A percentile compares a stretch with the other conserved stretches of the same genome.
Conservation (phyloP, 257 asterid genomes). For the Solanum boliviense region DNA sequence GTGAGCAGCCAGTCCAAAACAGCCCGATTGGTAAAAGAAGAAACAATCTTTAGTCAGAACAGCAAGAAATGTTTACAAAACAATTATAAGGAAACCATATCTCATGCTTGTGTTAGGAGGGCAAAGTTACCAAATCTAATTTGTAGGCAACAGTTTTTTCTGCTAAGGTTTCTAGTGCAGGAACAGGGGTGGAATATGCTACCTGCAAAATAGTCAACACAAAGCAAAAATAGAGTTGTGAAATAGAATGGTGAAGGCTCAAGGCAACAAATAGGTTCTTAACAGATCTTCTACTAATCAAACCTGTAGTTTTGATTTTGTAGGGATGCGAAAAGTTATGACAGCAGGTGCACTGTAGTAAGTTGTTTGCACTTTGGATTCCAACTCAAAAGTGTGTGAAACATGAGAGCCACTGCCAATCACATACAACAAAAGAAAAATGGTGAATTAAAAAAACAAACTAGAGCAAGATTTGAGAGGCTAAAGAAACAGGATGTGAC, state of each 20-base stretch:
- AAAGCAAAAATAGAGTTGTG: not conserved
- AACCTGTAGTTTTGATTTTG: conserved; percentile 46
- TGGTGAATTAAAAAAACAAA: not conserved
- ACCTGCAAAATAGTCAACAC: conserved; percentile 26
- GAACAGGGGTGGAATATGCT: conserved; percentile 56
- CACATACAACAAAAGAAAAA: not conserved
- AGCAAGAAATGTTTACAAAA: not conserved
- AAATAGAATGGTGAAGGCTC: not conserved
- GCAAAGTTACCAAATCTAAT: conserved; percentile 28
- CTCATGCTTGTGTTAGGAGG: not conserved
- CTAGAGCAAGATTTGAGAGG: not conserved
- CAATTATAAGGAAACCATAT: not conserved
- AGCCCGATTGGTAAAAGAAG: conserved; percentile 9
- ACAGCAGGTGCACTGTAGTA: conserved; percentile 53
- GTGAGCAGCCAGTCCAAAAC: not conserved
- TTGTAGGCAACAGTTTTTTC: conserved; percentile 18
- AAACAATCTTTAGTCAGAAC: conserved; percentile 15
- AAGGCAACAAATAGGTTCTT: not conserved
- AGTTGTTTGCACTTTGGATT: conserved; percentile 40
- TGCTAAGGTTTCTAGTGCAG: conserved; percentile 36
- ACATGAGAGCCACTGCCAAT: conserved; percentile 47
- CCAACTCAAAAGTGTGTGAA: conserved; percentile 60
- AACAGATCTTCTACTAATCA: not conserved
- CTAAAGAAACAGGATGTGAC: not conserved
- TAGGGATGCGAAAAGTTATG: conserved; percentile 42